Percentiles rank a stretch among this genome's conserved stretches.
phyloP scores from a whole-genome alignment of 768 basidiomycete genomes.

The Mycena sanguinolenta region DNA sequence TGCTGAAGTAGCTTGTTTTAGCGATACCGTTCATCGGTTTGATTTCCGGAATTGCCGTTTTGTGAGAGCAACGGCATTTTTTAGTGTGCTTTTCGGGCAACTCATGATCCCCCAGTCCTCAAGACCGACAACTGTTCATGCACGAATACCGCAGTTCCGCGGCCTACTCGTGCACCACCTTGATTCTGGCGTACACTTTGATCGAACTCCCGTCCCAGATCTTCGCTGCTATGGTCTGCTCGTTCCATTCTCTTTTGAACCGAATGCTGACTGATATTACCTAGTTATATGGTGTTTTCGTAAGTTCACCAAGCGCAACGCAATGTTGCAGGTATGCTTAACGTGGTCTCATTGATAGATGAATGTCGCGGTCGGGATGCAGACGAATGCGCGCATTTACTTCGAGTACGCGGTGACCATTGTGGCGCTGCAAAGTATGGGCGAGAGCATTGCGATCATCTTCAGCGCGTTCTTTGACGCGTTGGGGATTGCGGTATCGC shows the following conservation, averaged over 20 bases:
- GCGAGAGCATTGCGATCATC: slow-evolving; percentile 35
- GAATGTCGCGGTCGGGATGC: slow-evolving; percentile 38
- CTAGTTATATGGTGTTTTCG: slow-evolving; percentile 34
- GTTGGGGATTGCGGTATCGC: slow-evolving; percentile 35
- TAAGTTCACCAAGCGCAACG: slow-evolving; percentile 4
- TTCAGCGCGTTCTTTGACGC: slow-evolving; percentile 36
- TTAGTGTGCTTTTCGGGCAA: background rate
- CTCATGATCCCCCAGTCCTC: slow-evolving; percentile 40
- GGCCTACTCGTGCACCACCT: slow-evolving; percentile 53
- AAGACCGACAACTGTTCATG: slow-evolving; percentile 56
- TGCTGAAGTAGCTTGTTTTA: slow-evolving; percentile 40
- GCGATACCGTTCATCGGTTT: slow-evolving; percentile 52
- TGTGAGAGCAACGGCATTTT: slow-evolving; percentile 30
- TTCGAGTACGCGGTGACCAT: slow-evolving; percentile 35
- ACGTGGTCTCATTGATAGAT: slow-evolving; percentile 25
- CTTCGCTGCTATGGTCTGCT: slow-evolving; percentile 36
- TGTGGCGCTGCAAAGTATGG: slow-evolving; percentile 30
- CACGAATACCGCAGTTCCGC: slow-evolving; percentile 57
- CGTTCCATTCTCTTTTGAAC: too few relatives aligned
- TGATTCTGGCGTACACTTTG: slow-evolving; percentile 43
- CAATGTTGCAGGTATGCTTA: background rate
- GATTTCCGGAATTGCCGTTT: slow-evolving; percentile 49
- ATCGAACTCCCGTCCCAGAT: slow-evolving; percentile 42
- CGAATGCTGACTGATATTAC: background rate
- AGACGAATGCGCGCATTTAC: slow-evolving; percentile 33